Percentiles rank a stretch among this genome's conserved stretches.
Conservation (phyloP, 2,329 filamentous ascomycete species). For the Gnomoniopsis sp. region DNA sequence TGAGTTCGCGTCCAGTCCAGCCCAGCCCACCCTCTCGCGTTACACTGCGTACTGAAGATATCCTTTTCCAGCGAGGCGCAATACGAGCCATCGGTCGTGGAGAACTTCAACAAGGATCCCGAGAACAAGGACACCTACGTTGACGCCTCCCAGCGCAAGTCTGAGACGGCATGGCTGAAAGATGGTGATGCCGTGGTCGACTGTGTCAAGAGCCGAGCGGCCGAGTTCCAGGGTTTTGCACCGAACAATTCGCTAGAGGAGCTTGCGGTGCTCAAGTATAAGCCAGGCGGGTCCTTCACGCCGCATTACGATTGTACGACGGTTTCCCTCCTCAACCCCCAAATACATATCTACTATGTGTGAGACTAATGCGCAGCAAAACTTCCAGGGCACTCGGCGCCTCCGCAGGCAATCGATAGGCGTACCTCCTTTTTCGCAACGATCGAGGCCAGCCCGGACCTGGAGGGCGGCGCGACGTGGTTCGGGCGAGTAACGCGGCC, state of each 20-base stretch:
- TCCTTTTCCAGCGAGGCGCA: not conserved
- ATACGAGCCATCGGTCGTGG: constrained; percentile 7
- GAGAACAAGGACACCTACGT: not conserved
- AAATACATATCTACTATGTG: no score
- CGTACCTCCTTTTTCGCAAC: constrained; percentile 9
- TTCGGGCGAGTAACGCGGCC: constrained; percentile 10
- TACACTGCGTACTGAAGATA: no score
- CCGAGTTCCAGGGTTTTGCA: constrained; percentile 4
- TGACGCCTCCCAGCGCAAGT: not conserved
- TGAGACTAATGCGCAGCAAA: no score
- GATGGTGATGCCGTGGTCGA: not conserved
- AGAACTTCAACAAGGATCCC: not conserved
- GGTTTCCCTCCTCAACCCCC: no score
- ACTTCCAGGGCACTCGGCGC: not conserved
- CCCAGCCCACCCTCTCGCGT: no score
- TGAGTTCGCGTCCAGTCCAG: not conserved
- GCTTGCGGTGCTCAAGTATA: constrained; percentile 6
- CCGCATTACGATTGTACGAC: constrained; percentile 2
- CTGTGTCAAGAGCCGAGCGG: not conserved
- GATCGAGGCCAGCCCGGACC: constrained; percentile 3
- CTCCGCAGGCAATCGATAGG: not conserved
- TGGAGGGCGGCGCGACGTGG: constrained; percentile 4
- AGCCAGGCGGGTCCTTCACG: not conserved
- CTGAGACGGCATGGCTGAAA: constrained; percentile 6
- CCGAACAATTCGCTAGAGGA: constrained; percentile 3